Base-by-base conservation (phyloP, 2,329 filamentous ascomycete species). In the Aspergillus calidoustus region DNA sequence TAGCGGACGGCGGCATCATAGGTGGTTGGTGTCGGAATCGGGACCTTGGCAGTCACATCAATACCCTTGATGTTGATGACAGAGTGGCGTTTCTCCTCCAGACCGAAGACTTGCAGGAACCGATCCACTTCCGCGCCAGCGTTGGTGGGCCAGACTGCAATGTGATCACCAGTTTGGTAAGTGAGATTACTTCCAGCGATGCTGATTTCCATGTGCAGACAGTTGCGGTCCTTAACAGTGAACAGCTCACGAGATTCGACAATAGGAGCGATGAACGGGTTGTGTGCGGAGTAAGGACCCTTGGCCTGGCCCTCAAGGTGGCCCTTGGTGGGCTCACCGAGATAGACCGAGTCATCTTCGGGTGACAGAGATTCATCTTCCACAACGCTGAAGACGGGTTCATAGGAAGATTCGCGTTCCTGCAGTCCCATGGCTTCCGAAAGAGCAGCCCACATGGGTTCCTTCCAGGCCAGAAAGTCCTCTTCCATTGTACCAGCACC, bases 401-500 rank as follows among this genome's bases (percentile, higher is more conserved):
- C 96, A 77, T 98, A 99, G 63, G 96, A 89, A 64, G 93, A 92
- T 76, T 99, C 96, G 62, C 95, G 93, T 81, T 99, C 95, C 79
- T 98, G 91, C 59, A 99, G 82, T 57, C 87, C 87, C 90, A 99
- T 92, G 74, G 91, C 88, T 67, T 91, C 86, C 25, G 90, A 84
- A 57, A 99, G 84, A 63, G 91, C 91, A 71, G 86, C 83, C 95
- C 96, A 99, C 95, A 99, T 99, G 64, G 93, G 93, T 73, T 99
- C 95, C 82, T 99, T 99, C 95, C 95, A 99, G 68, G 94, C 92
- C 72, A 99, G 82, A 79, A 98, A 99, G 74, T 99, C 96, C 81
- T 99, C 96, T 81, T 99, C 95, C 96, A 99, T 99, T 60, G 95
- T 99, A 64, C 96, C 95, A 67, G 95, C 93, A 66, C 96, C 95